Base-by-base conservation (phyloP, 1,284 basidiomycete genomes). In the Dichomitus squalens region DNA sequence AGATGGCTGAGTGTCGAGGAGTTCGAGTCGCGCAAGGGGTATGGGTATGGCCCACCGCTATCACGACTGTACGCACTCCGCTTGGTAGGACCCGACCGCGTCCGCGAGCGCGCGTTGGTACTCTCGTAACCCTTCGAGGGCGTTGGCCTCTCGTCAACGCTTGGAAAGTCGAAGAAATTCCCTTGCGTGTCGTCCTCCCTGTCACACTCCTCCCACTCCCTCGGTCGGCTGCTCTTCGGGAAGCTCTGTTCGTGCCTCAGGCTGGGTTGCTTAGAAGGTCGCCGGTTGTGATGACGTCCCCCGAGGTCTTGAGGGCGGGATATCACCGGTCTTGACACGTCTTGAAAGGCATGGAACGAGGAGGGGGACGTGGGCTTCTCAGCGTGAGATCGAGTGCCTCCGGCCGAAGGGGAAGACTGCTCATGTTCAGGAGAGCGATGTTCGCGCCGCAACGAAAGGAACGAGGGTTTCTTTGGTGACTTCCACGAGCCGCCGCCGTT, bases 21-120 rank as follows among this genome's bases (percentile, higher is more conserved):
- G 47, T 80, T 85, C 43, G 87, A 90, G 69, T 86, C 83, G 57
- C 85, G 80, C 59, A 86, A 73, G 40, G 77, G 78, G 20, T 64
- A 68, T 76, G 78, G 46, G n/a, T n/a, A n/a, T n/a, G n/a, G n/a
- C 40, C 57, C 48, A 57, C 59, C 56, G 61, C 48, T 61, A 16
- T 64, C 70, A 55, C 70, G 73, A 64, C 58, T 72, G 62, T 79
- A 73, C 75, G 77, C 79, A 61, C 70, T 75, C 11, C 79, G 71
- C 58, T 73, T 78, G 23, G 73, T 82, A n/a, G 63, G 66, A 33
- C 80, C 82, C 12, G 85, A 84, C 40, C 85, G 81, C 14, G 78
- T 60, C 35, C 69, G 63, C 25, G 67, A 60, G n/a, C 66, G 65
- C 35, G 63, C 39, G 50, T 64, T 66, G 14, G 55, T 35, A 60